These are phyloP conservation scores for Microcyclospora tardicrescens DNA, from an alignment of 2,329 filamentous ascomycete species.

Conservation along the genomic window DNA sequence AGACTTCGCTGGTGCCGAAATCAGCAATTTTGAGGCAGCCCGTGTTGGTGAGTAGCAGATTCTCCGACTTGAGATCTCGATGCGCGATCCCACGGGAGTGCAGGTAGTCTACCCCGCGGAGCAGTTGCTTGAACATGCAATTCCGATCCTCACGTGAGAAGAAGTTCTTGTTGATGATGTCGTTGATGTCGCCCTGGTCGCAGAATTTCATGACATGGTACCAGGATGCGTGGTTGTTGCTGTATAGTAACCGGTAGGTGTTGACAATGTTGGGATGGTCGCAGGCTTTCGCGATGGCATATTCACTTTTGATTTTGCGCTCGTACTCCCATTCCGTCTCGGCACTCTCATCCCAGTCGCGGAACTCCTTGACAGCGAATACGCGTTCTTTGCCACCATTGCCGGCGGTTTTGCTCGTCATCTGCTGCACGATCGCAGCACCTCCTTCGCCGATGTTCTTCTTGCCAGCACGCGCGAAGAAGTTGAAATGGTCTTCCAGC, in stretches of 20 bases:
- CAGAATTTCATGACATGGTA: conserved; percentile 94
- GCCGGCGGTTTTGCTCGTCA: conserved; percentile 55
- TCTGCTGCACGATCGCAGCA: conserved; percentile 69
- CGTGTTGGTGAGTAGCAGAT: conserved; percentile 63
- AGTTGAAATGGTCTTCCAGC: conserved; percentile 35
- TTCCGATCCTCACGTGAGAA: conserved; percentile 56
- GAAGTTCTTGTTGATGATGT: conserved; percentile 55
- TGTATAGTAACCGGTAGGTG: conserved; percentile 58
- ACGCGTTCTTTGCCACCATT: conserved; percentile 38
- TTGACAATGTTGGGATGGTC: conserved; percentile 81
- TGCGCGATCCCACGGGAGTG: conserved; percentile 78
- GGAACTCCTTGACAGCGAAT: conserved; percentile 81
- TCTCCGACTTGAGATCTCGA: conserved; percentile 83
- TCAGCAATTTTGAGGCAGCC: conserved; percentile 84
- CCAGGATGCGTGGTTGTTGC: conserved; percentile 56
- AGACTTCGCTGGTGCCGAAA: conserved; percentile 81
- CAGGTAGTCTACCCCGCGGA: conserved; percentile 70
- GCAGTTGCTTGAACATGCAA: conserved; percentile 80
- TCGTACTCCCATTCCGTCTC: conserved; percentile 57
- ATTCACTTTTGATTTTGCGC: conserved; percentile 85
- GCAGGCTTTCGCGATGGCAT: conserved; percentile 71
- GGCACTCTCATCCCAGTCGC: conserved; percentile 57
- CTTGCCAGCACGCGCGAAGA: conserved; percentile 57
- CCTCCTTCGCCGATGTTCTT: conserved; percentile 71
- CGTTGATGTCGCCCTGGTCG: conserved; percentile 66